Conservation (phyloP, 1,284 basidiomycete species). For the Anthracocystis walkeri region DNA sequence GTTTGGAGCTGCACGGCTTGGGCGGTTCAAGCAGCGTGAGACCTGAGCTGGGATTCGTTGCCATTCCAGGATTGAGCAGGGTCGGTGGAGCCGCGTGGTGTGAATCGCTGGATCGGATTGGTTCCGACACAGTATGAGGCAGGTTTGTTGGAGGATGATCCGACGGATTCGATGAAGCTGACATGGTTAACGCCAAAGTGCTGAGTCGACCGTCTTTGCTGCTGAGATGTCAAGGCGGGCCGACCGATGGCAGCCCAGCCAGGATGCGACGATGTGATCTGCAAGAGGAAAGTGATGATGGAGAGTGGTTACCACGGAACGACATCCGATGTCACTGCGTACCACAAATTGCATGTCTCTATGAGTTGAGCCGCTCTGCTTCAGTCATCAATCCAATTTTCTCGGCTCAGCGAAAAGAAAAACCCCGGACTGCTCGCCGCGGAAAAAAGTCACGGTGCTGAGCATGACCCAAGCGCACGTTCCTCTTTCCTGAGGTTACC, state of each 20-base stretch:
- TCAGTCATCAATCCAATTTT: not conserved
- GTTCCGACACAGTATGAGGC: conserved; percentile 18
- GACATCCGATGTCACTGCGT: not conserved
- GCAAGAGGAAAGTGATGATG: not conserved
- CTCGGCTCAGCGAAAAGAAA: conserved; percentile 2
- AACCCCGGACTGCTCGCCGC: conserved; percentile 6
- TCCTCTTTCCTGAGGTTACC: not conserved
- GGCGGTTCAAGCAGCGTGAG: conserved; percentile 37
- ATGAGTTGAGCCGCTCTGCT: not conserved
- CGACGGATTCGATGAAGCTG: conserved; percentile 13
- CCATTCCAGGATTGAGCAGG: conserved; percentile 44
- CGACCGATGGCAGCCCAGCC: conserved; percentile 17
- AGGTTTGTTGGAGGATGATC: conserved; percentile 9
- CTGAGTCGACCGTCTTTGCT: not conserved
- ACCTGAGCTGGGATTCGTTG: conserved; percentile 39
- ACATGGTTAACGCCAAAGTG: conserved; percentile 7
- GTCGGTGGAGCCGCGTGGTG: conserved; percentile 19
- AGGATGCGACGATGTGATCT: not conserved
- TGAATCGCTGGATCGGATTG: conserved; percentile 14
- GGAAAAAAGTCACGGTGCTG: not conserved
- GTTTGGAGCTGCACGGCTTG: conserved; percentile 22
- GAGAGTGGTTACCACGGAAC: not conserved
- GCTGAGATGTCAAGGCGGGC: not conserved
- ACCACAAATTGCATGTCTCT: not conserved
- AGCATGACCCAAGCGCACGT: conserved; percentile 2